Base-by-base conservation (phyloP, 495 filamentous ascomycete species). In the Ramalina intermedia region DNA sequence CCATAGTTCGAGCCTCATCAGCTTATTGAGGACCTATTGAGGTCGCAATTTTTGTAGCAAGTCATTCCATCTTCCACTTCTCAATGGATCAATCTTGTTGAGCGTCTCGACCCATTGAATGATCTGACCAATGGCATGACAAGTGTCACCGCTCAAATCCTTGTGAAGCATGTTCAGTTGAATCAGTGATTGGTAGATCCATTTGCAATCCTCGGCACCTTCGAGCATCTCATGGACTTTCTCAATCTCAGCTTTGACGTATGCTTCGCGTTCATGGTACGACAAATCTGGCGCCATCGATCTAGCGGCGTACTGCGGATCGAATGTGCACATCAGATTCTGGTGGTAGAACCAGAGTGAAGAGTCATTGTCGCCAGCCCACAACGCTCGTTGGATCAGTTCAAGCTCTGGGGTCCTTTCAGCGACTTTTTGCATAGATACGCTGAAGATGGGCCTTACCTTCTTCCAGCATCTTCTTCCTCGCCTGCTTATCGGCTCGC, bases 281-380 rank as follows among this genome's bases (percentile, higher is more conserved):
- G 73, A 72, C 37, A 90, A 64, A 51, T 79, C 67, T 2, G 81
- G 74, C 17, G 74, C 69, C 61, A 89, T 80, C 17, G 74, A 75
- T n/a, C 61, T 61, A n/a, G 54, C 39, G 48, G 66, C 57, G 47
- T 65, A 51, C 62, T 67, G 46, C 63, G 69, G 66, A 68, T 82
- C 61, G 67, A 81, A 70, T 4, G 64, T 74, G 53, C 66, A 75
- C 66, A 95, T 80, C 49, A 95, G 62, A 58, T 77, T 90, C 50
- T 85, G 80, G 58, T 96, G 86, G 62, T 96, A 99, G 63, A 88
- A 94, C 93, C 93, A 99, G 13, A 95, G 67, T 9, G 85, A 89
- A 56, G 95, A 89, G 60, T 95, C 87, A 51, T 87, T 82, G 6
- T 88, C 85, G 55, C 93, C 90, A 14, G 87, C 87, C 46, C 78